Evolutionary conservation across 352 stramenopile genomes (phyloP).

Genomic region (Globisporangium uncinulatum): DNA sequence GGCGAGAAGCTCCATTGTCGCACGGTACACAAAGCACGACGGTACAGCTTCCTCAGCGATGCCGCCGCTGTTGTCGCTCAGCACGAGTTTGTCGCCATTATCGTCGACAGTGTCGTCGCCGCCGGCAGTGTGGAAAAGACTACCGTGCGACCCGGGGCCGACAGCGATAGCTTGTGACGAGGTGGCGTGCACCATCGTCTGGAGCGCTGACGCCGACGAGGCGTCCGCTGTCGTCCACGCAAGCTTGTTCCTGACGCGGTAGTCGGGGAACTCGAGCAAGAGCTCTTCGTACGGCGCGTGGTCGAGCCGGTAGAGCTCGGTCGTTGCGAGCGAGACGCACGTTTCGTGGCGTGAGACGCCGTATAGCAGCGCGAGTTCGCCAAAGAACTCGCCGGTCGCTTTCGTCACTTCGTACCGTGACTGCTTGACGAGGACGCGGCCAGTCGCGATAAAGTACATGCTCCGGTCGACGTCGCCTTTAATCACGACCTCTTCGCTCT

Average conservation of each 20-base stretch:
- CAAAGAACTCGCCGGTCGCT: constrained; percentile 73
- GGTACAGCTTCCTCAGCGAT: constrained; percentile 38
- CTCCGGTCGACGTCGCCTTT: constrained; percentile 63
- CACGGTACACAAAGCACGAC: constrained; percentile 43
- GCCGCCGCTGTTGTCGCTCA: constrained; percentile 6
- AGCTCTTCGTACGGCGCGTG: constrained; percentile 51
- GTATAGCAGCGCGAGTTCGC: constrained; percentile 59
- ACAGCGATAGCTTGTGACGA: constrained; percentile 1
- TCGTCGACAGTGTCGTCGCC: constrained; percentile 1
- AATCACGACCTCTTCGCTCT: constrained; percentile 66
- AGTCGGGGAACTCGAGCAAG: constrained; percentile 63
- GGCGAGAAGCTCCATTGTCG: constrained; percentile 45
- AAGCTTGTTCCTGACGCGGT: constrained; percentile 41
- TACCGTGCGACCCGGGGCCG: neutral
- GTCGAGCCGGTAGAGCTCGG: constrained; percentile 68
- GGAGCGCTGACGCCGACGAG: constrained; percentile 10
- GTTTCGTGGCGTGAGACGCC: constrained; percentile 60
- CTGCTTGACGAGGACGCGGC: constrained; percentile 54
- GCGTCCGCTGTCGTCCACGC: constrained; percentile 40
- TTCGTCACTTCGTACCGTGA: constrained; percentile 38
- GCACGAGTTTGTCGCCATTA: neutral
- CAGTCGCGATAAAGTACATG: constrained; percentile 76
- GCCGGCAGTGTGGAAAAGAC: neutral
- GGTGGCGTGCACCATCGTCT: constrained; percentile 14
- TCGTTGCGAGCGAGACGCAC: constrained; percentile 45